Evolutionary conservation across 208 protist genomes (phyloP), one percentile per base, ranked within the genome.

Genomic region (Phytomonas sp.): DNA sequence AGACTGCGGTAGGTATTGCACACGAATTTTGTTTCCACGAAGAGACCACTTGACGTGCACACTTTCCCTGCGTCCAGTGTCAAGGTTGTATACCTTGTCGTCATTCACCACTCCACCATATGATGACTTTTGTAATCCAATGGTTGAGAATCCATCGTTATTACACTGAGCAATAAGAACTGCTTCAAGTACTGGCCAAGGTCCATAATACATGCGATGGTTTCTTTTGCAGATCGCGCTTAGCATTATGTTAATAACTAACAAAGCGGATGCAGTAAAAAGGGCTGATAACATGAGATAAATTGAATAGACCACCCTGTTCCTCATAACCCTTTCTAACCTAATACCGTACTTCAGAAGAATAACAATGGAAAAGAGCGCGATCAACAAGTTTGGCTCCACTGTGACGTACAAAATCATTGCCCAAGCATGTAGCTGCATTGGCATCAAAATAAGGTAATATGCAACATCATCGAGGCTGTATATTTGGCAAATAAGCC

Each of bases 161-260:
- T 49, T 49, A 12, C 40, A 49, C 19, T 49, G 40, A 49, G 40
- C 3, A 49, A 64, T 64, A 40, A 64, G 60, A 16, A 64, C 19
- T 34, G 60, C 60, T 64, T 64, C 60, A 10, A 64, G 31, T 64
- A 64, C 36, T 42, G 60, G 60, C 60, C 60, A 64, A 34, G 19
- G 12, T 64, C 60, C 60, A 23, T 40, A 64, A 12, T 64, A 64
- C 7, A 64, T 64, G 31, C 60, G 60, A 16, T 23, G 11, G 32
- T 12, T 49, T 49, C 10, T 16, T 12, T 12, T 12, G 40, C 3
- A 49, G 3, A 49, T 49, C 40, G 14, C 40, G 14, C 40, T 49
- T 49, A 49, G 14, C 40, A 12, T 49, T 49, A 49, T 4, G 10
- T 49, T 12, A 12, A 49, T 49, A 12, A 49, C 40, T 4, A 49